Evolutionary conservation across 2,329 filamentous ascomycete genomes (phyloP).

Genomic region (Emmonsiellopsis sp.): DNA sequence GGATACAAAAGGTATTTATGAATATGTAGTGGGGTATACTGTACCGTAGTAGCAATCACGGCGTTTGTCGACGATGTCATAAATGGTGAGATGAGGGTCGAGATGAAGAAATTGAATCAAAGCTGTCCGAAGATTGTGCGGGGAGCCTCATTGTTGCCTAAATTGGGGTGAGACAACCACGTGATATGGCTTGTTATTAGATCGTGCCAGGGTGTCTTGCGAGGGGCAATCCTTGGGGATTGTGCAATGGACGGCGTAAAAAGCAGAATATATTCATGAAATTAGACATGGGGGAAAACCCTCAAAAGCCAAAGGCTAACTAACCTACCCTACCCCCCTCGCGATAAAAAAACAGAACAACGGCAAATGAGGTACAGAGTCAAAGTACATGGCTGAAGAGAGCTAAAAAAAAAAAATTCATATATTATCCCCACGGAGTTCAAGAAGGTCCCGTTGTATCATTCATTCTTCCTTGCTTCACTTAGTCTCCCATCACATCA

Average conservation of each 20-base stretch:
- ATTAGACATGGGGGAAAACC: neutral
- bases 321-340: neutral
- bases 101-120: neutral
- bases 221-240: too few relatives aligned
- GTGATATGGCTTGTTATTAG: neutral
- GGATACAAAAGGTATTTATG: neutral
- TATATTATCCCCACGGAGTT: neutral
- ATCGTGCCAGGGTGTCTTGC: too few relatives aligned
- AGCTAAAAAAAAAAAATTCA: neutral
- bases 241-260: neutral
- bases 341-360: neutral
- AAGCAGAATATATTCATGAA: neutral
- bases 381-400: neutral
- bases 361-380: neutral
- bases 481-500: slow-evolving; percentile 35
- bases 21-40: neutral
- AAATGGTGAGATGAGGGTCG: neutral
- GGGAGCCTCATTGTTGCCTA: neutral
- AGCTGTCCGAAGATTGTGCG: neutral
- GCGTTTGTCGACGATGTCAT: neutral
- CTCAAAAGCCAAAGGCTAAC: neutral
- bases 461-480: neutral
- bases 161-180: neutral
- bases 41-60: neutral
- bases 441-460: neutral